Evolutionary conservation across 805 yeast species (phyloP).

Genomic region (Kuraishia cidri): DNA sequence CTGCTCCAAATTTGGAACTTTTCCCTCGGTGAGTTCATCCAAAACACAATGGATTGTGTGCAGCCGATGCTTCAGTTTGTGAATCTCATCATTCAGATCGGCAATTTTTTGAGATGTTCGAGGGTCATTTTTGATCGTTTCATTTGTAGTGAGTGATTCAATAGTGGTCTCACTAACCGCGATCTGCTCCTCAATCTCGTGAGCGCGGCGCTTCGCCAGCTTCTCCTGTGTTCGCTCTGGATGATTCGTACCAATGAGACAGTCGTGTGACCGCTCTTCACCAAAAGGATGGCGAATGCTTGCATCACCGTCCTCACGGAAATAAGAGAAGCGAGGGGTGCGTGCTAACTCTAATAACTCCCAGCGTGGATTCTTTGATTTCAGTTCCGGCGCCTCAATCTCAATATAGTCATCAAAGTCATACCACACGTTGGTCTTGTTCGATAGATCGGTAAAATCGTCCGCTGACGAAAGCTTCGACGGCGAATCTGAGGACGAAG

Average conservation of each 20-base stretch:
- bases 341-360: constrained; percentile 39
- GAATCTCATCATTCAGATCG: neutral
- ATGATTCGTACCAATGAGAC: constrained; percentile 44
- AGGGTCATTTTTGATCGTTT: constrained; percentile 2
- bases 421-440: constrained; percentile 41
- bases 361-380: constrained; percentile 30
- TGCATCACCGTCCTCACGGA: constrained; percentile 30
- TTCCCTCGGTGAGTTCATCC: constrained; percentile 12
- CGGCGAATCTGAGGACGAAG: constrained; percentile 7
- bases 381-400: constrained; percentile 39
- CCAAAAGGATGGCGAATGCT: constrained; percentile 51
- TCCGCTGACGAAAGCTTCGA: constrained; percentile 10
- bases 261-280: constrained; percentile 53
- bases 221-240: constrained; percentile 47
- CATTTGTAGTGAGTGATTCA: constrained; percentile 14
- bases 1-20: neutral
- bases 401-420: constrained; percentile 74
- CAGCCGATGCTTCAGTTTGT: constrained; percentile 4
- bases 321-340: constrained; percentile 57
- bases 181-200: constrained; percentile 29
- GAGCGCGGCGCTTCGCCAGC: constrained; percentile 29
- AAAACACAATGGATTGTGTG: constrained; percentile 20
- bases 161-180: constrained; percentile 15
- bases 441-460: constrained; percentile 3
- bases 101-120: neutral